Evolutionary conservation across 345 rosid species (phyloP).

Genomic region (Gossypium turneri): DNA sequence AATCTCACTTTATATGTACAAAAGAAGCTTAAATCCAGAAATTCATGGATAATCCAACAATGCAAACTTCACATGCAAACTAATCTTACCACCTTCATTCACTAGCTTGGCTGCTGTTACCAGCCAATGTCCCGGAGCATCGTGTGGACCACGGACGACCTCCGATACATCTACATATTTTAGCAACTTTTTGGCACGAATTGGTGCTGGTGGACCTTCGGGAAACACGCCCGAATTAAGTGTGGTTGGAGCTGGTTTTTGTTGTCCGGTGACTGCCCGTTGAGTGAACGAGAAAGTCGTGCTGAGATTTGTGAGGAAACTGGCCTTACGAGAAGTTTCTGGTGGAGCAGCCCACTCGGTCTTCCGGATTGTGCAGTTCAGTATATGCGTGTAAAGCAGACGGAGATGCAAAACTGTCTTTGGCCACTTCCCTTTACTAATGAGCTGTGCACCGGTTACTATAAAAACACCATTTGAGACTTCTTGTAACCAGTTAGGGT

Average conservation of each 20-base stretch:
- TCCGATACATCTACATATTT: constrained; percentile 58
- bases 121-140: constrained; percentile 71
- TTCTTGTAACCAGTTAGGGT: constrained; percentile 52
- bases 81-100: constrained; percentile 55
- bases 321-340: constrained; percentile 36
- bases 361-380: constrained; percentile 50
- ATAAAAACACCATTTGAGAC: constrained; percentile 44
- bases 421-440: constrained; percentile 63
- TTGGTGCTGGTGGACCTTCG: constrained; percentile 55
- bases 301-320: constrained; percentile 55
- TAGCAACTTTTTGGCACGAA: constrained; percentile 43
- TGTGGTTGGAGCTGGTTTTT: constrained; percentile 46
- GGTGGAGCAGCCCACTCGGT: constrained; percentile 54
- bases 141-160: constrained; percentile 59
- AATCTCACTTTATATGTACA: constrained; percentile 9
- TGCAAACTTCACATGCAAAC: constrained; percentile 63
- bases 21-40: neutral
- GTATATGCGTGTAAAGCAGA: constrained; percentile 47
- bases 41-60: constrained; percentile 47
- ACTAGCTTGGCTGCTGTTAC: constrained; percentile 60
- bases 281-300: constrained; percentile 65
- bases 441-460: constrained; percentile 63
- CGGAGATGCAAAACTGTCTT: constrained; percentile 60
- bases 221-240: constrained; percentile 66
- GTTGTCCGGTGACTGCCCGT: constrained; percentile 25